Percentiles rank a stretch among this genome's conserved stretches.
These are phyloP conservation scores for Thuidium tamariscinum DNA, from an alignment of 225 moss, liverwort and hornwort genomes.

Conservation along the genomic window DNA sequence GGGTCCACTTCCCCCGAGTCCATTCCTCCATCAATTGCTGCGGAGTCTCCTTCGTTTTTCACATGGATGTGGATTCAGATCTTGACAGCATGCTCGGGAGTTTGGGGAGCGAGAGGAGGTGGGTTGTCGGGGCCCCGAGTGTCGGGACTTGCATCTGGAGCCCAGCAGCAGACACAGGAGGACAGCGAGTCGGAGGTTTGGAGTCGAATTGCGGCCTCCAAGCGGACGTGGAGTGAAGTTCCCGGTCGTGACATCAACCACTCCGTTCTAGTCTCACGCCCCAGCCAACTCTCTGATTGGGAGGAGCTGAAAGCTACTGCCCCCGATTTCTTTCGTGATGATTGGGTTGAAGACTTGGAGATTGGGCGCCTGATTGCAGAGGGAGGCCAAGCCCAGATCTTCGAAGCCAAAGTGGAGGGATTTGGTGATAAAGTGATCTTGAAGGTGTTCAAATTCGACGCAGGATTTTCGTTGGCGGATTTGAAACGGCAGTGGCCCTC, in stretches of 20 bases:
- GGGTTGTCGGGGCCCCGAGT: background rate
- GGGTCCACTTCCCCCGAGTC: background rate
- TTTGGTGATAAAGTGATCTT: fast-evolving
- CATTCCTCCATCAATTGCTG: background rate
- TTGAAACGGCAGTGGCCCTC: background rate
- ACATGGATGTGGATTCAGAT: too few relatives aligned
- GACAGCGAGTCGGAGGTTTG: background rate
- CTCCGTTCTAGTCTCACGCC: background rate
- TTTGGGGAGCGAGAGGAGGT: too few relatives aligned
- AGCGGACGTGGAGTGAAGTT: background rate
- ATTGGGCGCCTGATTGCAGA: background rate
- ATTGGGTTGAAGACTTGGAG: fast-evolving
- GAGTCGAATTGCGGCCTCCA: background rate
- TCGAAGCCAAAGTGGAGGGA: fast-evolving
- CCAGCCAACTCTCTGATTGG: background rate
- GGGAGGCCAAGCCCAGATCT: background rate
- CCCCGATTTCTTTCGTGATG: fast-evolving
- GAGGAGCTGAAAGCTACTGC: background rate
- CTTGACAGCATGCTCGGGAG: too few relatives aligned
- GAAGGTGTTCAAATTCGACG: background rate
- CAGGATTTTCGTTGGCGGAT: background rate
- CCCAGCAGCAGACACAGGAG: too few relatives aligned
- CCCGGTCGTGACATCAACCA: background rate
- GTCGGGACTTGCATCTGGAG: background rate
- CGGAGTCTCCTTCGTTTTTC: background rate